Evolutionary conservation across 148 eudicot genomes (phyloP), one percentile per base, ranked within the genome.

Genomic region (Camellia lanceoleosa): DNA sequence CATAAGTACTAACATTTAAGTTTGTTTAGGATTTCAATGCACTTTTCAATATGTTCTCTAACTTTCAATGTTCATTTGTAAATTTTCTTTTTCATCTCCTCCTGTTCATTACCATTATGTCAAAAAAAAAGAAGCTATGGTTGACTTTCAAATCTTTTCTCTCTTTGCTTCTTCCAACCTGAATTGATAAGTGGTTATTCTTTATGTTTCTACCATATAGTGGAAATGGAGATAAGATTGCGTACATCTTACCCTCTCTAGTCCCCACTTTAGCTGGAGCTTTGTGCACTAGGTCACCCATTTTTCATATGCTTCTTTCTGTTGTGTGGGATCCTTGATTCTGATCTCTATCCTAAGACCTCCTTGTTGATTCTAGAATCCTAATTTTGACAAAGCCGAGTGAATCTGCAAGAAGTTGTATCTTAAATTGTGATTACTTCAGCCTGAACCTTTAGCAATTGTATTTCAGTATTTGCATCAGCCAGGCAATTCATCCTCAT

Each of bases 321-420:
- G 38, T 9, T 56, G 38, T 75, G 54, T 75, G 52, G 68, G 51
- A 75, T 73, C 59, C 76, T 54, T 73, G 38, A 52, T 46, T 71
- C 4, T 19, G 56, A 71, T 71, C 44, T 75, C 78, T 13, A 60
- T 61, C n/a, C 13, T 42, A 41, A 67, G 65, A 71, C 56, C 55
- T 56, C 12, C 14, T 74, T 59, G 20, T n/a, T 74, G 66, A 74
- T 47, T 74, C 14, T 74, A 43, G 65, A 67, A 56, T 58, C 65
- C 4, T 16, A 51, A 41, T 42, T 43, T 75, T 75, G 51, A 58
- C 78, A 43, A 43, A 58, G 49, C 12, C 60, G 78, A 60, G 30
- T 42, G 16, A 18, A 71, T 71, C 14, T 60, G 7, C 42, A 14
- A 18, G 49, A 75, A 62, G 56, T 75, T 62, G 16, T 13, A 42